Conservation (phyloP, 768 basidiomycete genomes). For the Rhizopogon roseolus region DNA sequence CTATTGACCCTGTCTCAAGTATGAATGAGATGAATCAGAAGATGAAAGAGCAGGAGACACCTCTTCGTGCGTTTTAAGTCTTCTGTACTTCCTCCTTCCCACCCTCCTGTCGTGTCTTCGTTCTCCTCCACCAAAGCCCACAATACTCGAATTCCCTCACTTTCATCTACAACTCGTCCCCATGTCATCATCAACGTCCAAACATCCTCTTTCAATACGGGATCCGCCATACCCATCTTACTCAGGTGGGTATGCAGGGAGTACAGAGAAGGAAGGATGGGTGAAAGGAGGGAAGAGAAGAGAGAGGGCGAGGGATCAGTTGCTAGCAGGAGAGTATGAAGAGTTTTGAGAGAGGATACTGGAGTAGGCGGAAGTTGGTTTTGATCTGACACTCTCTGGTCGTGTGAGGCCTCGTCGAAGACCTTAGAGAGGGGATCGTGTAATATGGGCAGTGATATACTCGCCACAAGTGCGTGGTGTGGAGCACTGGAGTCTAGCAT, state of each 20-base stretch:
- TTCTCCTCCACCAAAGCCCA: conserved; percentile 47
- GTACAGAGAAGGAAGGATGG: conserved; percentile 65
- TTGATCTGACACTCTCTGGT: not conserved
- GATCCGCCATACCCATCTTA: conserved; percentile 55
- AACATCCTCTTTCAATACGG: conserved; percentile 53
- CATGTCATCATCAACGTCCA: conserved; percentile 64
- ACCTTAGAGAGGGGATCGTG: conserved; percentile 45
- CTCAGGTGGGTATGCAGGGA: conserved; percentile 54
- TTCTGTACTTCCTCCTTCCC: conserved; percentile 55
- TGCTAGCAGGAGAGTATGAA: conserved; percentile 61
- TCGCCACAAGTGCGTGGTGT: conserved; percentile 13
- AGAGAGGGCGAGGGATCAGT: conserved; percentile 75
- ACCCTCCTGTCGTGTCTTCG: conserved; percentile 15
- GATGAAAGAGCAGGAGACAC: conserved; percentile 32
- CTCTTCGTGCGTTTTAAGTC: conserved; percentile 36
- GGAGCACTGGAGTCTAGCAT: conserved; percentile 42
- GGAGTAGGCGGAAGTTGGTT: conserved; percentile 13
- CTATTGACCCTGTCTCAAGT: conserved; percentile 2
- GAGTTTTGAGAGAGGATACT: conserved; percentile 38
- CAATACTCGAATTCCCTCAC: conserved; percentile 50
- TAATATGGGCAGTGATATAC: conserved; percentile 41
- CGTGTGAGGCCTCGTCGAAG: not conserved
- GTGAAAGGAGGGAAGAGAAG: conserved; percentile 58
- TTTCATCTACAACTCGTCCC: conserved; percentile 58
- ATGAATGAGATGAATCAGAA: too few relatives aligned